Evolutionary conservation across 306 rosid species (phyloP), one percentile per base, ranked within the genome.

Genomic region (Prinsepia uniflora): DNA sequence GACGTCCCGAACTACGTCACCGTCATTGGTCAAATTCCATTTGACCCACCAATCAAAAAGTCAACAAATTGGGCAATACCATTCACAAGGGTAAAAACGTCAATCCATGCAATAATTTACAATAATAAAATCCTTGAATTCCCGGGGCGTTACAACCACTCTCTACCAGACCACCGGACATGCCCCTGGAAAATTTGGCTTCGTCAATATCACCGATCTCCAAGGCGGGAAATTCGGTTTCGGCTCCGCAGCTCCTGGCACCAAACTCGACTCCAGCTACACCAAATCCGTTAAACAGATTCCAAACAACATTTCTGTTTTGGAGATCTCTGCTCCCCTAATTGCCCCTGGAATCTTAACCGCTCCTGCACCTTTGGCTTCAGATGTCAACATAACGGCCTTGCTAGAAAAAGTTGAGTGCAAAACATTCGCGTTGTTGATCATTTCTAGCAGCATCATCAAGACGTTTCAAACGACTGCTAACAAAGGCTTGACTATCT

Each of bases 111-210:
- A n/a, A n/a, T n/a, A n/a, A n/a, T n/a, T n/a, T n/a, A n/a, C n/a
- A n/a, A n/a, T n/a, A n/a, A n/a, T n/a, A n/a, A n/a, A n/a, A n/a
- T n/a, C n/a, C n/a, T n/a, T n/a, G n/a, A n/a, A n/a, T n/a, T n/a
- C n/a, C n/a, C n/a, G n/a, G n/a, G n/a, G n/a, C n/a, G n/a, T n/a
- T n/a, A n/a, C n/a, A n/a, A n/a, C n/a, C n/a, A 89, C 99, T 0
- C 92, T 94, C 57, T 80, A 80, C 85, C 99, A 94, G 20, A 91
- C 99, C 65, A 87, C 97, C 71, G 97, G 99, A 10, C 83, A 75
- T 59, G 95, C 94, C 60, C 80, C 84, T 3, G 91, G 89, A 0
- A 94, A 89, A 59, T 49, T 80, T 34, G 99, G 99, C 9, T 91
- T 85, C 72, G 95, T 94, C 75, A 94, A 94, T 76, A 94, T 94